phyloP scores from a whole-genome alignment of 192 early-diverging fungal species.

The Spizellomyces sp. region DNA sequence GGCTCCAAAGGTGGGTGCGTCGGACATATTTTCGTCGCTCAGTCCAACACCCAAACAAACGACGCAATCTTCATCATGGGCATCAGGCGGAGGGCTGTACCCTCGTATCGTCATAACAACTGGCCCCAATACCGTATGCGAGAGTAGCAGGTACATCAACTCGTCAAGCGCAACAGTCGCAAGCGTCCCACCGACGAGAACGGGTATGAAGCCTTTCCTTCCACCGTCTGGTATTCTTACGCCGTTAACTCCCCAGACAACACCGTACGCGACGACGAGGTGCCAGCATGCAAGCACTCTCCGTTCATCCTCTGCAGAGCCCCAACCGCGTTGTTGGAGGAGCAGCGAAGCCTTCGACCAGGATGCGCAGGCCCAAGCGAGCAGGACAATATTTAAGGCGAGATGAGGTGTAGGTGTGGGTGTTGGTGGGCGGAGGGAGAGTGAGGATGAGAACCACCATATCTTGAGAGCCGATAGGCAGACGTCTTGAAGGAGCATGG shows the following conservation, averaged over 20 bases:
- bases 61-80: conserved; percentile 16
- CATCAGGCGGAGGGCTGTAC: background rate
- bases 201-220: background rate
- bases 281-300: conserved; percentile 6
- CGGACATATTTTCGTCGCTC: background rate
- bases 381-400: background rate
- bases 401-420: background rate
- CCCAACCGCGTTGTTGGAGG: conserved; percentile 2
- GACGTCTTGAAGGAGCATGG: conserved; percentile 16
- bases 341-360: conserved; percentile 23
- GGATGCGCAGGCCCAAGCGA: conserved; percentile 14
- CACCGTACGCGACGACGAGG: conserved; percentile 12
- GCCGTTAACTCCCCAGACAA: background rate
- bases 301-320: background rate
- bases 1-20: background rate
- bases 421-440: background rate
- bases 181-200: background rate
- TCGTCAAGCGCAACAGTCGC: conserved; percentile 13
- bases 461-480: conserved; percentile 6
- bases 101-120: conserved; percentile 6
- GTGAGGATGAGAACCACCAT: conserved; percentile 9
- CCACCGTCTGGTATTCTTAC: background rate
- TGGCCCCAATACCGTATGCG: conserved; percentile 2
- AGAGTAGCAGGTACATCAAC: conserved; percentile 1
- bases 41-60: conserved; percentile 18